Evolutionary conservation across 345 rosid genomes (phyloP).

Genomic region (Leavenworthia alabamica): DNA sequence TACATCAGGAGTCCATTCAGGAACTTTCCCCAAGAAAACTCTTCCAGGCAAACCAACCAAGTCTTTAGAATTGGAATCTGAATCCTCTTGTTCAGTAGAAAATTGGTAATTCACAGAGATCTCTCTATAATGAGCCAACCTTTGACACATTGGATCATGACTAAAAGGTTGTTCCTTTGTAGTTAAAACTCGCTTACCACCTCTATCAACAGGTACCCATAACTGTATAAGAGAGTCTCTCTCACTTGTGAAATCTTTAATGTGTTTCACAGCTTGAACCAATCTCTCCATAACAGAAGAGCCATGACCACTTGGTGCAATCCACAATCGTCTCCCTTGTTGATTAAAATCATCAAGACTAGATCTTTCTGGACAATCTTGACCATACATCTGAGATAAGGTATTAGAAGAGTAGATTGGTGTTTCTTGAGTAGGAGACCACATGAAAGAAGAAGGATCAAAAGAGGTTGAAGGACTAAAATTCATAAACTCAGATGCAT

Average conservation of each 20-base stretch:
- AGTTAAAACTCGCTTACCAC: slow-evolving; percentile 51
- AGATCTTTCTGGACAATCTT: slow-evolving; percentile 32
- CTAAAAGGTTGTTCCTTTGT: slow-evolving; percentile 71
- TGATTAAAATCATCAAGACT: slow-evolving; percentile 23
- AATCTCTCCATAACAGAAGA: slow-evolving; percentile 66
- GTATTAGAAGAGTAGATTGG: slow-evolving; percentile 15
- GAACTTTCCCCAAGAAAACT: slow-evolving; percentile 73
- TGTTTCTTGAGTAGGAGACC: slow-evolving; percentile 37
- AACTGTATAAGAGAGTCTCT: slow-evolving; percentile 77
- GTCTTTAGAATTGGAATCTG: slow-evolving; percentile 36
- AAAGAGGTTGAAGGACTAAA: slow-evolving; percentile 43
- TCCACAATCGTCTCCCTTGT: slow-evolving; percentile 57
- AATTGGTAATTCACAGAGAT: slow-evolving; percentile 71
- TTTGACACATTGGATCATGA: slow-evolving; percentile 48
- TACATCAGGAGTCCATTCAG: slow-evolving; percentile 97
- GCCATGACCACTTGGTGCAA: slow-evolving; percentile 51
- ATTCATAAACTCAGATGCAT: slow-evolving; percentile 64
- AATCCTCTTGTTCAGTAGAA: slow-evolving; percentile 49
- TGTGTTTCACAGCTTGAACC: slow-evolving; percentile 54
- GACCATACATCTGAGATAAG: slow-evolving; percentile 34
- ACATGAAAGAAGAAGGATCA: slow-evolving; percentile 43
- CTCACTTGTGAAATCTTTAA: slow-evolving; percentile 52
- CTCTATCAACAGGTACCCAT: slow-evolving; percentile 80
- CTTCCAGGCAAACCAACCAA: slow-evolving; percentile 72
- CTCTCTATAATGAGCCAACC: slow-evolving; percentile 65